phyloP scores from a whole-genome alignment of 176 grass and related monocot genomes.

The Bothriochloa decipiens region DNA sequence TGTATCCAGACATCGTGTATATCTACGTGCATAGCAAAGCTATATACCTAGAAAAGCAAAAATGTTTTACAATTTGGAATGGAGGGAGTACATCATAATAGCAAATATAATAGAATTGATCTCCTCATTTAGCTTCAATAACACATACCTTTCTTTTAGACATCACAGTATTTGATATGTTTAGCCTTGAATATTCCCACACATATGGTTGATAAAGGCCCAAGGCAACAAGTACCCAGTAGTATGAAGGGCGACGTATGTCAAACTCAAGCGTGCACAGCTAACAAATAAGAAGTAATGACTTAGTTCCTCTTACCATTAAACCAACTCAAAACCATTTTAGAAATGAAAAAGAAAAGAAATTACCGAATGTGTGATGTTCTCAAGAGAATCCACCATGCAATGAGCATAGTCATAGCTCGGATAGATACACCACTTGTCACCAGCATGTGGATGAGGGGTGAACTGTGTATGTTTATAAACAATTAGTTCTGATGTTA shows the following conservation, averaged over 20 bases:
- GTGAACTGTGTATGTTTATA: constrained; percentile 72
- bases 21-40: not conserved
- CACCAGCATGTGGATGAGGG: constrained; percentile 91
- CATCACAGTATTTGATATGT: constrained; percentile 96
- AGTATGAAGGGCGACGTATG: constrained; percentile 95
- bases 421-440: constrained; percentile 99
- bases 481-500: constrained; percentile 21
- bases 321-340: constrained; percentile 21
- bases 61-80: not conserved
- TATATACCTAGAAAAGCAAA: not conserved
- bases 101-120: not conserved
- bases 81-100: not conserved
- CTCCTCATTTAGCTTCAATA: not conserved
- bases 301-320: constrained; percentile 30
- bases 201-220: constrained; percentile 91
- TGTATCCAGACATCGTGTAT: not conserved
- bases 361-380: constrained; percentile 96
- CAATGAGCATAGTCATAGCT: constrained; percentile 98
- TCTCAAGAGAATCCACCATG: constrained; percentile 98
- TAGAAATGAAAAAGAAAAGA: constrained; percentile 2
- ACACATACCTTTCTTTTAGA: constrained; percentile 90
- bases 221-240: constrained; percentile 88
- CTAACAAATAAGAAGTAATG: constrained; percentile 38
- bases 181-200: constrained; percentile 97
- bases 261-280: constrained; percentile 89